Evolutionary conservation across 352 stramenopile species (phyloP), one percentile per base, ranked within the genome.

Genomic region (Phytophthora ramorum): DNA sequence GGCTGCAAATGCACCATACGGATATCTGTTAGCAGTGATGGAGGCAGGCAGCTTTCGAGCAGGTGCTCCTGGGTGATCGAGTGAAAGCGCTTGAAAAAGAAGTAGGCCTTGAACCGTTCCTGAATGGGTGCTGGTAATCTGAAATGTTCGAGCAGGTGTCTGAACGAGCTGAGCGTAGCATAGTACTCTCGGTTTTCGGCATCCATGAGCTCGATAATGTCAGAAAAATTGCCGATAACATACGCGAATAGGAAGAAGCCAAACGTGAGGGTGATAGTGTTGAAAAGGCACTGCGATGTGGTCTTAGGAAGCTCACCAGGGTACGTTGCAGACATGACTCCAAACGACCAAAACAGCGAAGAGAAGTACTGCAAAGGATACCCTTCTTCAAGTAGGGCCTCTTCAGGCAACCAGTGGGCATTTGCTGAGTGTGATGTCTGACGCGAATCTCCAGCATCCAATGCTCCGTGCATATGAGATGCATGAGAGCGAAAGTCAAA

Each of bases 181-280:
- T 87, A 85, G 43, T 89, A 93, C 12, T 89, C 75, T 0, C 85
- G 80, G 49, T 90, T 89, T 34, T 90, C 82, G 1, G 75, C 81
- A 24, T 90, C 79, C 53, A 85, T 79, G n/a, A 91, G 69, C n/a
- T 89, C 77, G 10, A 87, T 88, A 1, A 83, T 83, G 45, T 93
- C 82, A 0, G 76, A 65, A 26, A 93, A 83, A 45, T 93, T 93
- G 5, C 85, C 85, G 24, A 93, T 73, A 6, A 93, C 79, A 26
- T 93, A 91, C 10, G 85, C 81, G 34, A 93, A 87, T 5, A 90
- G 61, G 40, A 91, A 93, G 28, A 93, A 90, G 0, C 85, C 85
- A 7, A 57, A 75, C 0, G 82, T 91, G 58, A 90, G 85, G 1
- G 81, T 89, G 7, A 81, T 53, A 0, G 88, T 74, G 34, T 60